Evolutionary conservation across 257 asterid genomes (phyloP), one percentile per base, ranked within the genome.

Genomic region (Solanum tacnaense): DNA sequence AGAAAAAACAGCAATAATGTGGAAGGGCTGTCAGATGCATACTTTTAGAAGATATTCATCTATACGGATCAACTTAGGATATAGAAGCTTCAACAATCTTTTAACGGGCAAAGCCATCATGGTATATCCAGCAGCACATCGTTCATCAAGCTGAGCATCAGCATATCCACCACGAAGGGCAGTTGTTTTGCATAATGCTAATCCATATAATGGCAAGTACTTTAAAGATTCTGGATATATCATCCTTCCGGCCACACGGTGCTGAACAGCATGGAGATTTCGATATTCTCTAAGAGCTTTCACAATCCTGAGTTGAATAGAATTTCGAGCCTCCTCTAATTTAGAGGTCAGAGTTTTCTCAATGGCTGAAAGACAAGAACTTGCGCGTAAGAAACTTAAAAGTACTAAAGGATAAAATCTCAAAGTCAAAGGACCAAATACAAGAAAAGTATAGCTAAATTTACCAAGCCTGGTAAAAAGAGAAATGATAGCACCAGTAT

Each of bases 261-360:
- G 98, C 91, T 96, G 99, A 84, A 94, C 99, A 74, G 99, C 96
- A 90, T 96, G 93, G 71, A 97, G 97, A 91, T 94, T 97, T 91
- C 98, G 91, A 90, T 97, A 97, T 89, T 97, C 99, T 91, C 94
- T 94, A 56, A 97, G 93, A 87, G 99, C 98, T 92, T 96, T 97
- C 88, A 93, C 98, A 68, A 95, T 94, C 91, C 96, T 94, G 36
- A 91, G 93, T 89, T 94, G 99, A 85, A 96, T 73, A 67, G 93
- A 91, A 90, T 86, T 93, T 60, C 99, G 93, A 76, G 98, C 98
- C 70, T 97, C 99, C 86, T 97, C 99, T 94, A 97, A 82, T 93
- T 97, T 97, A 92, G 92, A 93, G 76, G 99, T 90, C 89, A 94
- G 86, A 67, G 98, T 95, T 88, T 94, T 97, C 91, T 97, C 99